Evolutionary conservation across 2,329 filamentous ascomycete species (phyloP).

Genomic region (Colletotrichum echinochloae): DNA sequence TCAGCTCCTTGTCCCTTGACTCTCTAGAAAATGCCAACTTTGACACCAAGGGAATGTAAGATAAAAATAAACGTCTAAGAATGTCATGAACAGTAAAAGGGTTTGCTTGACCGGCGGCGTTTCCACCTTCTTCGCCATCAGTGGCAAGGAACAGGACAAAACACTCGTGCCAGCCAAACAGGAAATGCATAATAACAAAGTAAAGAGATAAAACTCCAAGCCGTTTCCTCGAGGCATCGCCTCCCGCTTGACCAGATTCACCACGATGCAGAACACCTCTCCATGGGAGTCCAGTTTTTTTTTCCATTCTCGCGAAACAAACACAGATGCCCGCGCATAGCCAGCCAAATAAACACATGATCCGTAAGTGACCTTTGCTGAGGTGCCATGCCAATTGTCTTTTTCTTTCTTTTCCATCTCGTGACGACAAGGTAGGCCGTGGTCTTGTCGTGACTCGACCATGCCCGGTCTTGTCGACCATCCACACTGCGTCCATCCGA

Average conservation of each 20-base stretch:
- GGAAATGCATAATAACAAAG: conserved; percentile 22
- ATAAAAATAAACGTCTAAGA: conserved; percentile 41
- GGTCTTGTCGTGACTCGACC: not conserved
- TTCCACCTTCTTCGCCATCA: conserved; percentile 15
- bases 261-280: conserved; percentile 53
- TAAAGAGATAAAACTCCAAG: conserved; percentile 36
- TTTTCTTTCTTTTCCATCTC: conserved; percentile 7
- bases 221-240: conserved; percentile 32
- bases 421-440: not conserved
- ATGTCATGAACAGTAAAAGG: conserved; percentile 32
- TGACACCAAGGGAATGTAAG: conserved; percentile 35
- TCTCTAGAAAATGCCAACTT: conserved; percentile 34
- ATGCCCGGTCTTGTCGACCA: too few relatives aligned
- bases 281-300: conserved; percentile 48
- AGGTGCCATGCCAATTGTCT: conserved; percentile 9
- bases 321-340: conserved; percentile 43
- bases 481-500: not conserved
- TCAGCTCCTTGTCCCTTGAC: conserved; percentile 23
- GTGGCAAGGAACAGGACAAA: conserved; percentile 23
- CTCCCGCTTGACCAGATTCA: conserved; percentile 49
- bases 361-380: conserved; percentile 26
- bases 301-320: conserved; percentile 42
- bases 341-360: conserved; percentile 46
- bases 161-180: conserved; percentile 19
- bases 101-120: not conserved